These are phyloP conservation scores for Auricularia sp. DNA, from an alignment of 768 basidiomycete genomes.

Conservation along the genomic window DNA sequence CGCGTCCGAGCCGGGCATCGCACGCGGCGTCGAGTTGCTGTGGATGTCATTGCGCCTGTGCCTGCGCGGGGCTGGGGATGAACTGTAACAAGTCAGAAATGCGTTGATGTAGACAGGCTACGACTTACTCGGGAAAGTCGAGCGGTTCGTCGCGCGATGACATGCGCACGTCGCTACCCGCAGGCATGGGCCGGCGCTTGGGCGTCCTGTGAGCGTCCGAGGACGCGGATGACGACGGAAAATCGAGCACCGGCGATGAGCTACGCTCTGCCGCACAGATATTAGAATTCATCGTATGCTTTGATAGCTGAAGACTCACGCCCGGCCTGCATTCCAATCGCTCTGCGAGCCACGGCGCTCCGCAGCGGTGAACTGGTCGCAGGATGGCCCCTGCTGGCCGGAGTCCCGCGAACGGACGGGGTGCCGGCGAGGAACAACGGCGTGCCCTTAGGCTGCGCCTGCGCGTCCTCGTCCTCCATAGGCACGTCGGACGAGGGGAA, in stretches of 20 bases:
- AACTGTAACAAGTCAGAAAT: neutral
- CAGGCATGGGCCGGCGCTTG: slow-evolving; percentile 22
- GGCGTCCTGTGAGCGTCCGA: slow-evolving; percentile 29
- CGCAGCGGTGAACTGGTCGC: slow-evolving; percentile 39
- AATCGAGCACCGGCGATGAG: slow-evolving; percentile 48
- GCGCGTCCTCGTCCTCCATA: slow-evolving; percentile 32
- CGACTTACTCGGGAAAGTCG: slow-evolving; percentile 55
- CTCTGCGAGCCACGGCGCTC: slow-evolving; percentile 36
- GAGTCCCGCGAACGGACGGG: slow-evolving; percentile 43
- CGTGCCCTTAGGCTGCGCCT: slow-evolving; percentile 33
- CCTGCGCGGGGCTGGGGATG: slow-evolving; percentile 28
- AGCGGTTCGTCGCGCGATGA: slow-evolving; percentile 51
- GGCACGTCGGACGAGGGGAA: slow-evolving; percentile 55
- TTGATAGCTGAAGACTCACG: neutral
- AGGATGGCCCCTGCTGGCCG: slow-evolving; percentile 25
- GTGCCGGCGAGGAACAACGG: slow-evolving; percentile 48
- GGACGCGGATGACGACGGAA: slow-evolving; percentile 51
- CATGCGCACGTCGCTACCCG: slow-evolving; percentile 1
- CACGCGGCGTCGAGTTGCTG: slow-evolving; percentile 41
- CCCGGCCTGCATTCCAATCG: slow-evolving; percentile 41
- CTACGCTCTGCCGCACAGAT: slow-evolving; percentile 31
- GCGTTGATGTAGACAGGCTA: neutral
- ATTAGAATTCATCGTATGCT: slow-evolving; percentile 1
- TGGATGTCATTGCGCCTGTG: slow-evolving; percentile 41
- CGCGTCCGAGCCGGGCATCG: slow-evolving; percentile 23